phyloP scores from a whole-genome alignment of 306 rosid genomes.

The Vicia sativa region DNA sequence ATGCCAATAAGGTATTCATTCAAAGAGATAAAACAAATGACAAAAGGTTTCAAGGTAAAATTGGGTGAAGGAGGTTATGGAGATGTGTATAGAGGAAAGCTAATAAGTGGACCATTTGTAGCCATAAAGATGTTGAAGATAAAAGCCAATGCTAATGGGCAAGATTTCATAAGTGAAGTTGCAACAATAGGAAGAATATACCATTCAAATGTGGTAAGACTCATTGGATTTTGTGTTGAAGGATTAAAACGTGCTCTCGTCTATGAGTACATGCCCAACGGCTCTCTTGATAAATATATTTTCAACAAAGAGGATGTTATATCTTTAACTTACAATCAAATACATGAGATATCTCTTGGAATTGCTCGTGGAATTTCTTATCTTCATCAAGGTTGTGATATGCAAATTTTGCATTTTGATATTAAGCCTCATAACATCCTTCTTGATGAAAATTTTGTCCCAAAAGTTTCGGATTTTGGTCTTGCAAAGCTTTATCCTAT shows the following conservation, averaged over 20 bases:
- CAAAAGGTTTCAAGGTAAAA: slow-evolving; percentile 10
- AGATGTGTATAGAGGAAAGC: slow-evolving; percentile 27
- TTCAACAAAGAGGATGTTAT: slow-evolving; percentile 6
- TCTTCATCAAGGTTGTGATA: slow-evolving; percentile 12
- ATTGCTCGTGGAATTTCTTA: slow-evolving; percentile 32
- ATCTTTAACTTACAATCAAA: background rate
- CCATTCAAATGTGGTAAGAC: slow-evolving; percentile 23
- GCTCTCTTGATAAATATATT: slow-evolving; percentile 34
- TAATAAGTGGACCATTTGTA: slow-evolving; percentile 19
- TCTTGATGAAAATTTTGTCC: background rate
- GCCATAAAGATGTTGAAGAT: slow-evolving; percentile 31
- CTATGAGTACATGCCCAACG: slow-evolving; percentile 33
- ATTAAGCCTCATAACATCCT: slow-evolving; percentile 15
- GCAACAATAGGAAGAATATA: slow-evolving; percentile 29
- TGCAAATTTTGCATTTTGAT: slow-evolving; percentile 19
- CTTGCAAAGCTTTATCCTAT: slow-evolving; percentile 10
- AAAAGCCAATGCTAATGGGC: slow-evolving; percentile 16
- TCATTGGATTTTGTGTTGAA: slow-evolving; percentile 17
- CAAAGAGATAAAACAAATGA: slow-evolving; percentile 34
- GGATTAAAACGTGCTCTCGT: slow-evolving; percentile 29
- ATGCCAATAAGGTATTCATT: slow-evolving; percentile 35
- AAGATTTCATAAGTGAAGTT: slow-evolving; percentile 29
- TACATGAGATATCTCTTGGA: slow-evolving; percentile 33
- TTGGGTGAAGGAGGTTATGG: slow-evolving; percentile 39
- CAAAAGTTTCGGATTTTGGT: slow-evolving; percentile 10